phyloP scores from a whole-genome alignment of 208 protist genomes.

The Trypanosoma platydactyli region DNA sequence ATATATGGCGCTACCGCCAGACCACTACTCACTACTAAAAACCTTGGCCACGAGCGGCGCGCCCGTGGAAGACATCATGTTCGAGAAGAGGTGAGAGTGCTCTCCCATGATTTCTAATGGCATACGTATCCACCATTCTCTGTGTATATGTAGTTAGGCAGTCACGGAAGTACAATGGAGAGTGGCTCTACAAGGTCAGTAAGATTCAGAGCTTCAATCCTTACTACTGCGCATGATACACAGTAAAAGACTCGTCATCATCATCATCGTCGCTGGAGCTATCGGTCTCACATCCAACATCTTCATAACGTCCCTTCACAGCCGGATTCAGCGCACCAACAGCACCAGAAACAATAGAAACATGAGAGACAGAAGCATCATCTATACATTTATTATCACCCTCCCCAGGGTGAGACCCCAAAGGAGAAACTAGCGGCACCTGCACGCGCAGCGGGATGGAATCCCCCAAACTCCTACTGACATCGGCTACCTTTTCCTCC shows the following conservation, averaged over 20 bases:
- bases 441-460: too few species aligned
- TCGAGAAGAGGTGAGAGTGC: not conserved
- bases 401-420: not conserved
- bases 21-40: too few species aligned
- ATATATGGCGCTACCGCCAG: too few species aligned
- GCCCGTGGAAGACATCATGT: not conserved
- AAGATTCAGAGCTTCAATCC: not conserved
- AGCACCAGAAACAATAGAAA: slow-evolving; percentile 1
- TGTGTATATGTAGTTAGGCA: not conserved
- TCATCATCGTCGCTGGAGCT: slow-evolving; percentile 20
- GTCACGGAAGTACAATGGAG: not conserved
- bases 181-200: not conserved
- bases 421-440: too few species aligned
- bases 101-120: not conserved
- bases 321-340: not conserved
- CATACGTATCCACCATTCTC: not conserved
- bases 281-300: not conserved
- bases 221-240: slow-evolving; percentile 22
- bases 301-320: slow-evolving; percentile 15
- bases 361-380: not conserved
- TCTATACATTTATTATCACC: not conserved
- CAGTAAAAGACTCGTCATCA: slow-evolving; percentile 30
- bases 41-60: too few species aligned
- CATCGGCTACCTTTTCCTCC: not conserved
- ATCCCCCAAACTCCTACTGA: not conserved